Evolutionary conservation across 495 filamentous ascomycete species (phyloP).

Genomic region (Aspergillus sclerotiicarbonarius): DNA sequence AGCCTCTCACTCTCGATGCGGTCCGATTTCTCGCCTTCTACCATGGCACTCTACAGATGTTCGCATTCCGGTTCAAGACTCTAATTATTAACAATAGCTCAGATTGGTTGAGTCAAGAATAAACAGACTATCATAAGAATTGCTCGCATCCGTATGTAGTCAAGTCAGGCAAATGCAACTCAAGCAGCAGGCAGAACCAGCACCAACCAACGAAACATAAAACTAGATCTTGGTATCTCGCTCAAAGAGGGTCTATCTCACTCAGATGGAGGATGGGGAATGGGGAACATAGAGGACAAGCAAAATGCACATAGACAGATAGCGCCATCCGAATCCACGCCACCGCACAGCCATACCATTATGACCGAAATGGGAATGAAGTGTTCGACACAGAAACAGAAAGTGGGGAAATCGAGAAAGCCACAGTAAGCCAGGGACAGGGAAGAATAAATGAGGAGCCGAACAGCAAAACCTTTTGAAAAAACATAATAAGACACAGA

Average conservation of each 20-base stretch:
- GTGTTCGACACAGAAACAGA: constrained; percentile 23
- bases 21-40: neutral
- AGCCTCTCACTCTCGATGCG: constrained; percentile 6
- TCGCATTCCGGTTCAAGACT: neutral
- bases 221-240: constrained; percentile 48
- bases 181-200: constrained; percentile 6
- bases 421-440: constrained; percentile 12
- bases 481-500: constrained; percentile 35
- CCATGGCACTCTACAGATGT: neutral
- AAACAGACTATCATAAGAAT: neutral
- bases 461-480: constrained; percentile 21
- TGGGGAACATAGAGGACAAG: constrained; percentile 27
- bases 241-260: constrained; percentile 47
- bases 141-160: neutral
- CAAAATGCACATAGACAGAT: constrained; percentile 36
- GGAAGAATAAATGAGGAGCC: constrained; percentile 18
- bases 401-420: constrained; percentile 15
- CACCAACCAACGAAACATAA: constrained; percentile 16
- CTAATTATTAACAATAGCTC: neutral
- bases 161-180: constrained; percentile 4
- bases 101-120: neutral
- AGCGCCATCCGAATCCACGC: constrained; percentile 45
- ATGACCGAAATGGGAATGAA: constrained; percentile 30
- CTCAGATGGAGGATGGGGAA: constrained; percentile 35
- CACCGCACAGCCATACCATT: constrained; percentile 32